Conservation (phyloP, 2,329 filamentous ascomycete genomes). For the Pseudogymnoascus sp. region DNA sequence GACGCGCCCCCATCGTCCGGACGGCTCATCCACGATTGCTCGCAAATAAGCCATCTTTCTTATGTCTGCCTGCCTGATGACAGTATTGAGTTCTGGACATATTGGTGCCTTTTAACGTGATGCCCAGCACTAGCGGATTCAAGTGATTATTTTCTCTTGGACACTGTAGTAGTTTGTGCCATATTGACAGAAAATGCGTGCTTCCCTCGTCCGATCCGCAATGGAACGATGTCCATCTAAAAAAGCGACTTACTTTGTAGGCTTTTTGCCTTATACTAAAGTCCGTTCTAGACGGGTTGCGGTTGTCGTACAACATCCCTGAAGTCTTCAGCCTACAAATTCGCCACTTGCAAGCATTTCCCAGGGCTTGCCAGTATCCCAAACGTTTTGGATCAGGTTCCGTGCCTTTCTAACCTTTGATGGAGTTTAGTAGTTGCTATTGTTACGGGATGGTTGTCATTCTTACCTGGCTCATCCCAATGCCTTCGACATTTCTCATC, state of each 20-base stretch:
- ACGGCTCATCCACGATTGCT: not conserved
- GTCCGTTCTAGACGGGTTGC: not conserved
- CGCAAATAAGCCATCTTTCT: not conserved
- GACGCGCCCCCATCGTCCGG: not conserved
- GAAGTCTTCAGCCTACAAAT: conserved; percentile 52
- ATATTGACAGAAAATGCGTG: not conserved
- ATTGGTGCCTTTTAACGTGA: conserved; percentile 10
- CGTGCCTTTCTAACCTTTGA: conserved; percentile 51
- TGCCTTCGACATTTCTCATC: conserved; percentile 60
- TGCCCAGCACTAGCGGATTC: conserved; percentile 10
- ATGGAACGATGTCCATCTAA: not conserved
- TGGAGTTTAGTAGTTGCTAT: conserved; percentile 13
- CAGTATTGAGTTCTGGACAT: not conserved
- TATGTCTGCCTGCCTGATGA: not conserved
- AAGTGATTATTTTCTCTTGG: not conserved
- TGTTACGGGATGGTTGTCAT: conserved; percentile 9
- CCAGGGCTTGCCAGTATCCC: conserved; percentile 62
- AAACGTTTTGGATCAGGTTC: conserved; percentile 60
- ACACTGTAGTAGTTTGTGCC: not conserved
- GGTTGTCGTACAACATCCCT: not conserved
- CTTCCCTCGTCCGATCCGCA: not conserved
- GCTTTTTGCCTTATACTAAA: not conserved
- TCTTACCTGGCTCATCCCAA: conserved; percentile 68
- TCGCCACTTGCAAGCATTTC: conserved; percentile 59
- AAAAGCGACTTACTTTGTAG: not conserved